A percentile compares a stretch with the other conserved stretches of the same genome.
phyloP scores from a whole-genome alignment of 495 filamentous ascomycete species.

The Haplographium delicatum region DNA sequence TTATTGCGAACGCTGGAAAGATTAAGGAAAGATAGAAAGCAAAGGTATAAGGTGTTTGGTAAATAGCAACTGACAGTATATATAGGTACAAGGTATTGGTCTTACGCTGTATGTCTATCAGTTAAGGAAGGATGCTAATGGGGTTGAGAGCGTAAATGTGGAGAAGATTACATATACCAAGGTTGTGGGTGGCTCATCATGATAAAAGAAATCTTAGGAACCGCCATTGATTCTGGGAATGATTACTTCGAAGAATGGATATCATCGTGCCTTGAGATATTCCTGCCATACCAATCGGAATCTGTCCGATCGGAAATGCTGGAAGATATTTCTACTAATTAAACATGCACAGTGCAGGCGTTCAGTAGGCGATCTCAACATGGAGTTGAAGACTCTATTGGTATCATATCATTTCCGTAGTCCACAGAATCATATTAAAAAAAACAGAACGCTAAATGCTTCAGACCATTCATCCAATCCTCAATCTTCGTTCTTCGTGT shows the following conservation, averaged over 20 bases:
- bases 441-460: conserved; percentile 11
- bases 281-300: too few species aligned
- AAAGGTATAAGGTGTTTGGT: neutral
- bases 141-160: conserved; percentile 86
- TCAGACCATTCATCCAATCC: conserved; percentile 9
- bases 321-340: too few species aligned
- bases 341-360: too few species aligned
- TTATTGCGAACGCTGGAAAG: neutral
- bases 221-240: too few species aligned
- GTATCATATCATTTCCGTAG: conserved; percentile 30
- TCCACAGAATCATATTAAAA: conserved; percentile 4
- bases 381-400: conserved; percentile 19
- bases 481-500: neutral
- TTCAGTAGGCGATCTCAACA: conserved; percentile 4
- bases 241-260: too few species aligned
- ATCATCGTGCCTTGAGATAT: too few species aligned
- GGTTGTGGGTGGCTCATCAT: conserved; percentile 41
- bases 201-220: too few species aligned
- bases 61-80: neutral
- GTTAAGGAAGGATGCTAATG: conserved; percentile 80
- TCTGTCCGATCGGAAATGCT: too few species aligned
- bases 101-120: conserved; percentile 98
- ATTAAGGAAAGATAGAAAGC: conserved; percentile 11
- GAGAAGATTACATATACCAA: conserved; percentile 98
- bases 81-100: conserved; percentile 92